Base-by-base conservation (phyloP, 2,329 filamentous ascomycete species). In the Curvularia sp. region DNA sequence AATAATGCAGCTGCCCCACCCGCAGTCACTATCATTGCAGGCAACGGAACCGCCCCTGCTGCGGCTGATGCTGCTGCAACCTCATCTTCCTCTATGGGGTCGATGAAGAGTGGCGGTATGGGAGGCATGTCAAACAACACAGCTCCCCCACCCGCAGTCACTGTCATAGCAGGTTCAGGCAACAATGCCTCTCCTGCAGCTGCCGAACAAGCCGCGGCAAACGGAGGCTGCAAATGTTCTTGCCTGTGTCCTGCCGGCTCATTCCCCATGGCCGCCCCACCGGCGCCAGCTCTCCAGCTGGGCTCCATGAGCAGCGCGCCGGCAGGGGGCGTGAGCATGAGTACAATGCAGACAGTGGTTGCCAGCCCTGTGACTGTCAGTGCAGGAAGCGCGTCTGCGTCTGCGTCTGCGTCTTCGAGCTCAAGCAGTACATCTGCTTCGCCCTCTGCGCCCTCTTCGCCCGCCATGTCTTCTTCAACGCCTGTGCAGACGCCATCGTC, bases 181-280 rank as follows among this genome's bases (percentile, higher is more conserved):
- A 28, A 28, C 21, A 25, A 21, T 15, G 56, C 27, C 8, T 57
- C 61, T 1, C 51, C 57, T 2, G 55, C 61, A 12, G 61, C 67
- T 7, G 64, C 69, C 8, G 60, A 55, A 13, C 56, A 62, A 27
- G 60, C 59, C 12, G 57, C 43, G 2, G 52, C n/a, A 18, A 61
- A 63, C 25, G 64, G 59, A 21, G 64, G 57, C 8, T 76, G 74
- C 49, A 65, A 59, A 28, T 76, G 74, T 51, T 57, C 65, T n/a
- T 76, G 73, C 53, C 41, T 55, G 34, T 76, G 74, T 54, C 72
- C 72, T 1, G 64, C 64, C 1, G 69, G 66, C 6, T 61, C 67
- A 6, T 75, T 74, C 57, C 72, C 74, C 18, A 75, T 75, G 72
- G 42, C 57, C 1, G 64, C 69, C 13, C 69, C 72, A 0, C 56